These are phyloP conservation scores for Aureobasidium lini DNA, from an alignment of 2,329 filamentous ascomycete genomes.

Conservation along the genomic window DNA sequence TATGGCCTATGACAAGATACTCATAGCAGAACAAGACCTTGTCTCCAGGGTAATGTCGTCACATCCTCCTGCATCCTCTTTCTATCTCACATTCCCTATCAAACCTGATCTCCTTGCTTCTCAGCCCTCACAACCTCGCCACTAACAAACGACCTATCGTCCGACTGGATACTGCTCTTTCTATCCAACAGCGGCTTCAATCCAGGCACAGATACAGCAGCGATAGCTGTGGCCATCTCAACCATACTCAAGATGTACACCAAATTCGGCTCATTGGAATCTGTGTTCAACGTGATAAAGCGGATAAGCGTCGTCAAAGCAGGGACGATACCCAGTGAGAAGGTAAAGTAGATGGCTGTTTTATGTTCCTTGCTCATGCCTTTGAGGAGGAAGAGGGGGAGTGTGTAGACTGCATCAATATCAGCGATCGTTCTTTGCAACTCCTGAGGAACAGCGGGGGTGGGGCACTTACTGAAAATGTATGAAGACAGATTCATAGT, in stretches of 20 bases:
- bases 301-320: constrained; percentile 23
- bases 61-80: background rate
- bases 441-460: no score
- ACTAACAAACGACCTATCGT: background rate
- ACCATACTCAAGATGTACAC: constrained; percentile 18
- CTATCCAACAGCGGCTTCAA: constrained; percentile 14
- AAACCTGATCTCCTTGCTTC: background rate
- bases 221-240: constrained; percentile 15
- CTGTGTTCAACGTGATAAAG: constrained; percentile 21
- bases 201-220: constrained; percentile 14
- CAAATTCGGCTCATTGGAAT: constrained; percentile 23
- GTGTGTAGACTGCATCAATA: constrained; percentile 24
- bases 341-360: constrained; percentile 20
- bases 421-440: no score
- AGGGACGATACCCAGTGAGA: constrained; percentile 22
- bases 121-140: background rate
- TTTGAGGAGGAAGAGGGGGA: constrained; percentile 28
- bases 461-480: constrained; percentile 22
- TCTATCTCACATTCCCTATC: background rate
- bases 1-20: no score
- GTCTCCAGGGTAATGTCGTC: background rate
- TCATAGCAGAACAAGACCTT: no score
- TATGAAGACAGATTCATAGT: constrained; percentile 30
- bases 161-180: background rate
- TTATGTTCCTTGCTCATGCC: constrained; percentile 20